A percentile compares a stretch with the other conserved stretches of the same genome.
Evolutionary conservation across 148 eudicot species (phyloP).

Genomic region (Rhododendron vialii): DNA sequence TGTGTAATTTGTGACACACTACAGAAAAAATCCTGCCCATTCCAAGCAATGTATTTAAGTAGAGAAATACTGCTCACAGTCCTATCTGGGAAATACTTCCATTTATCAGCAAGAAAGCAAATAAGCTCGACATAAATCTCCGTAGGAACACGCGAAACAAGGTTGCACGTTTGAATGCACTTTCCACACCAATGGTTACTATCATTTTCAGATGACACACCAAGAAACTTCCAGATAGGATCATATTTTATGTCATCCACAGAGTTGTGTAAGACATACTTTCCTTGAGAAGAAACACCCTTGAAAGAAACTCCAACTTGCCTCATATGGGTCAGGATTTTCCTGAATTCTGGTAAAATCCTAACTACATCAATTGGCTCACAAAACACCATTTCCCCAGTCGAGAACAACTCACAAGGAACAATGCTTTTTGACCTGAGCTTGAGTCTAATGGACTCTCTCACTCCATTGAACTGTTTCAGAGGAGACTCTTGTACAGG

Average conservation of each 20-base stretch:
- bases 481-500: slow-evolving; percentile 22
- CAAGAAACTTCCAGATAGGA: slow-evolving; percentile 4
- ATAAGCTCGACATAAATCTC: slow-evolving; percentile 8
- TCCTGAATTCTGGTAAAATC: slow-evolving; percentile 2
- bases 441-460: slow-evolving; percentile 21
- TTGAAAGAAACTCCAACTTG: not conserved
- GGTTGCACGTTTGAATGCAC: slow-evolving; percentile 12
- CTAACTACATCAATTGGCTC: slow-evolving; percentile 17
- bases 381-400: slow-evolving; percentile 6
- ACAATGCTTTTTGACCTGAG: slow-evolving; percentile 21
- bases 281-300: not conserved
- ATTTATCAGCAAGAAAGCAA: slow-evolving; percentile 2
- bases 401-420: slow-evolving; percentile 31
- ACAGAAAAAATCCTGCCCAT: not conserved
- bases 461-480: slow-evolving; percentile 24
- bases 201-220: not conserved
- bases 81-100: not conserved
- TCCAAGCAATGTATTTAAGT: not conserved
- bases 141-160: not conserved
- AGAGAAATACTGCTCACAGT: not conserved
- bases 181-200: slow-evolving; percentile 9
- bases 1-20: not conserved
- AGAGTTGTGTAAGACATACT: not conserved
- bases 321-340: not conserved
- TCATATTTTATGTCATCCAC: not conserved